Base-by-base conservation (phyloP, 441 rosid species). In the Erodium texanum region DNA sequence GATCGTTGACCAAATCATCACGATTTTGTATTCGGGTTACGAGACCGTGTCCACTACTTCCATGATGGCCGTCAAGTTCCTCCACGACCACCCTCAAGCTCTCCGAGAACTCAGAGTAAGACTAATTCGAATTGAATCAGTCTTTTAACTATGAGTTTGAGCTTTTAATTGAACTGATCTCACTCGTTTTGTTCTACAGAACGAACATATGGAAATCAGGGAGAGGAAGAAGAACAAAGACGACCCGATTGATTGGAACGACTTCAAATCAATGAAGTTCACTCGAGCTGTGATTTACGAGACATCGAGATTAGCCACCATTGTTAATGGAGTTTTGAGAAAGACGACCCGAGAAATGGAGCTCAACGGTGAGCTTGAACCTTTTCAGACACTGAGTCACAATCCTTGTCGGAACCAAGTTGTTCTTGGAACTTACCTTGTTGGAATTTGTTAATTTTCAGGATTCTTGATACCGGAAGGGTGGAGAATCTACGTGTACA, bases 1-100 rank as follows among this genome's bases (percentile, higher is more conserved):
- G 80, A 87, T 92, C 22, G 86, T 88, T 24, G 98, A 92, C 82
- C 98, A 92, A 71, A 80, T 50, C 58, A 88, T 92, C 24, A 92
- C 98, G 5, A 80, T 92, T 50, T 69, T 90, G 76, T 92, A 92
- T 71, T 92, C 98, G 0, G 96, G 96, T 56, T 92, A 89, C 45
- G 97, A 92, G 73, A 92, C 98, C 29, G 96, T 92, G 56, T 92
- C 98, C 3, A 88, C 95, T 27, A 92, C 98, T 12, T 84, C 98
- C 1, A 92, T 88, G 95, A 92, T 92, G 96, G 93, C 92, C 6
- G 79, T 92, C 69, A 92, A 89, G 82, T 92, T 87, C 67, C 85
- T 89, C 18, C 93, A 88, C 75, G 96, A 92, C 84, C 90, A 88
- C 68, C 96, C 95, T 2, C 66, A 18, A 62, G 87, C 82, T 71